phyloP scores from a whole-genome alignment of 2,329 filamentous ascomycete genomes.

The Colletotrichum scovillei region DNA sequence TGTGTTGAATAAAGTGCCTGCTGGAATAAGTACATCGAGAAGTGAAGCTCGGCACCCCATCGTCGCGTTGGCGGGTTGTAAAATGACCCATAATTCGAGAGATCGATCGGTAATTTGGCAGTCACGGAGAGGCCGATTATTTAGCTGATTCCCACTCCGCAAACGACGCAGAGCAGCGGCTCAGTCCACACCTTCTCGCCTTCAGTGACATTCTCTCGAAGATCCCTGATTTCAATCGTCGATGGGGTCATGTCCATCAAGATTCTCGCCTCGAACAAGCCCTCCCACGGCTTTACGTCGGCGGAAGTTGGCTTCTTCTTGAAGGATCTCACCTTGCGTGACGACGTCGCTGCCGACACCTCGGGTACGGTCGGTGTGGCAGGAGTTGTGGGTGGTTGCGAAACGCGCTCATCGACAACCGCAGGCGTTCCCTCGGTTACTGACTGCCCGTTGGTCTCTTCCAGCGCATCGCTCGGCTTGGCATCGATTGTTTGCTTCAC shows the following conservation, averaged over 20 bases:
- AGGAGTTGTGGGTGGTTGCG: conserved; percentile 38
- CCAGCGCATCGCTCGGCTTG: conserved; percentile 57
- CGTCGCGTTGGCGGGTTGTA: background rate
- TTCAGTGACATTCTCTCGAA: conserved; percentile 58
- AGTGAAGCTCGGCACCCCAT: conserved; percentile 22
- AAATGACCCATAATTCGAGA: background rate
- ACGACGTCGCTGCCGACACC: conserved; percentile 22
- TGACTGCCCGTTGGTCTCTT: conserved; percentile 52
- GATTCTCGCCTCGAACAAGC: conserved; percentile 62
- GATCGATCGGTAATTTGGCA: background rate
- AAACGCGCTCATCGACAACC: conserved; percentile 37
- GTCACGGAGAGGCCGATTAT: conserved; percentile 40
- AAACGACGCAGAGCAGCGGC: conserved; percentile 62
- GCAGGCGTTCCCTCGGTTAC: conserved; percentile 37
- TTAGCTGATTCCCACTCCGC: conserved; percentile 56
- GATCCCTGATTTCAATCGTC: conserved; percentile 62
- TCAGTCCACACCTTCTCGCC: conserved; percentile 67
- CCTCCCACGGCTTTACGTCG: conserved; percentile 61
- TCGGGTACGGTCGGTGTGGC: conserved; percentile 24
- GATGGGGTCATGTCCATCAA: conserved; percentile 59
- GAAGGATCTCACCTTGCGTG: conserved; percentile 39
- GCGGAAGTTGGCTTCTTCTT: conserved; percentile 46
- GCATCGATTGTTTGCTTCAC: conserved; percentile 65
- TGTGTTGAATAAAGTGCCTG: conserved; percentile 11
- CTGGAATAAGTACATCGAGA: conserved; percentile 31